Conservation (phyloP, 352 stramenopile species). For the Halophytophthora polymorphica region DNA sequence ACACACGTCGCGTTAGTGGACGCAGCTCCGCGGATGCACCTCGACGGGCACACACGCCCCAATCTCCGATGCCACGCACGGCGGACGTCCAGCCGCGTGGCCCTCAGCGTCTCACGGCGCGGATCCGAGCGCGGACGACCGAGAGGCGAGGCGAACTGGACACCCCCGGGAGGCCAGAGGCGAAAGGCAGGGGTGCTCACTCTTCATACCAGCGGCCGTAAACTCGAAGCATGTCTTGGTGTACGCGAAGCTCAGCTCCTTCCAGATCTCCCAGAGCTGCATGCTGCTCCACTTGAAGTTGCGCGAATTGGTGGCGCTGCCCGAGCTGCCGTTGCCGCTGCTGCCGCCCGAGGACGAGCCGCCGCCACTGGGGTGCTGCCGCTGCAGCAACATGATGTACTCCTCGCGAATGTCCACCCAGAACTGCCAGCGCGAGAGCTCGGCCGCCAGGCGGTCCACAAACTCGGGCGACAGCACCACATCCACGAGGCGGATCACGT, state of each 20-base stretch:
- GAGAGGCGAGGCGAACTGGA: too few relatives aligned
- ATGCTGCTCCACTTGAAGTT: constrained; percentile 81
- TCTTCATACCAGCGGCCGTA: constrained; percentile 81
- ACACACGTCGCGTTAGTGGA: constrained; percentile 23
- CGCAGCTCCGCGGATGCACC: neutral
- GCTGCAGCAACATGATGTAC: constrained; percentile 58
- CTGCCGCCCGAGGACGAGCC: neutral
- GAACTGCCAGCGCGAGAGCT: constrained; percentile 78
- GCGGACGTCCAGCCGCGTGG: too few relatives aligned
- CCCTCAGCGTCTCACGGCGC: too few relatives aligned
- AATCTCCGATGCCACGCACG: too few relatives aligned
- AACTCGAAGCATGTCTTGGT: constrained; percentile 84
- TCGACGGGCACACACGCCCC: too few relatives aligned
- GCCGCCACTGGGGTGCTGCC: constrained; percentile 18
- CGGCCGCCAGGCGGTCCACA: constrained; percentile 53
- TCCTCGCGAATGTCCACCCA: constrained; percentile 76
- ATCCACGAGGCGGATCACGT: constrained; percentile 73
- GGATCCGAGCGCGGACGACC: too few relatives aligned
- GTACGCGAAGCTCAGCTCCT: constrained; percentile 77
- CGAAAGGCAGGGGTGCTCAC: constrained; percentile 46
- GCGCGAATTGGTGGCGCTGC: constrained; percentile 39
- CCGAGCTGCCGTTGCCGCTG: constrained; percentile 14
- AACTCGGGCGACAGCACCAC: constrained; percentile 73
- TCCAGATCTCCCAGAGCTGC: constrained; percentile 84
- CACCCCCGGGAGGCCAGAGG: constrained; percentile 21